Evolutionary conservation across 306 rosid species (phyloP).

Genomic region (Cucumis cinereus): DNA sequence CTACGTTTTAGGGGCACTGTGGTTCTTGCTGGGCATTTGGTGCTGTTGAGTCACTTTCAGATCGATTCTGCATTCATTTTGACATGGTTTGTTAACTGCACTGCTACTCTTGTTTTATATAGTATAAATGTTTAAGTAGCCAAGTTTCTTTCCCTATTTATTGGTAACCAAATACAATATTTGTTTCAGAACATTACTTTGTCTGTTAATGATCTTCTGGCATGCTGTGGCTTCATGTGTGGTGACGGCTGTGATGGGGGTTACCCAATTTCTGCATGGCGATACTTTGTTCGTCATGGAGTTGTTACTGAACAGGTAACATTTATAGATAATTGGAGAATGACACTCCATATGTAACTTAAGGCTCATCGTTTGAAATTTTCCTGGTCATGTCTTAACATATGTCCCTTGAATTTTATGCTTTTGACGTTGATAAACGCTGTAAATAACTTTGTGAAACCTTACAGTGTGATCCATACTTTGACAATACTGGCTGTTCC

Average conservation of each 20-base stretch:
- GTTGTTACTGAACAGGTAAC: constrained; percentile 93
- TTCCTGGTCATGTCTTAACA: background rate
- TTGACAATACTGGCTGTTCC: constrained; percentile 76
- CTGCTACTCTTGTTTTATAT: constrained; percentile 3
- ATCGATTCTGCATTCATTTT: constrained; percentile 81
- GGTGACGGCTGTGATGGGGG: constrained; percentile 93
- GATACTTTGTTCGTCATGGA: constrained; percentile 62
- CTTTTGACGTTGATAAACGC: background rate
- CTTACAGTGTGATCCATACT: constrained; percentile 89
- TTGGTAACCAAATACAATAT: constrained; percentile 11
- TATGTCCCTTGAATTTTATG: background rate
- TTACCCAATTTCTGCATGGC: constrained; percentile 65
- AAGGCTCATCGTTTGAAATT: background rate
- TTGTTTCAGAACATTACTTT: constrained; percentile 66
- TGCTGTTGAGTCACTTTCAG: constrained; percentile 82
- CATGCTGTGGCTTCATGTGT: constrained; percentile 91
- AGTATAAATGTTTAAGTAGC: background rate
- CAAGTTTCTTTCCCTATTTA: background rate
- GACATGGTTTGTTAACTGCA: constrained; percentile 29
- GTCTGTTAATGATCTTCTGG: constrained; percentile 77
- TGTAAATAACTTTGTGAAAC: background rate
- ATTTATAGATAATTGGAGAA: background rate
- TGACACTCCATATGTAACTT: background rate
- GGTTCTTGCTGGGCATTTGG: constrained; percentile 99
- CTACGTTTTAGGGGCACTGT: constrained; percentile 76